Evolutionary conservation across 1,284 basidiomycete species (phyloP), one percentile per base, ranked within the genome.

Genomic region (Ceratobasidium sp.): DNA sequence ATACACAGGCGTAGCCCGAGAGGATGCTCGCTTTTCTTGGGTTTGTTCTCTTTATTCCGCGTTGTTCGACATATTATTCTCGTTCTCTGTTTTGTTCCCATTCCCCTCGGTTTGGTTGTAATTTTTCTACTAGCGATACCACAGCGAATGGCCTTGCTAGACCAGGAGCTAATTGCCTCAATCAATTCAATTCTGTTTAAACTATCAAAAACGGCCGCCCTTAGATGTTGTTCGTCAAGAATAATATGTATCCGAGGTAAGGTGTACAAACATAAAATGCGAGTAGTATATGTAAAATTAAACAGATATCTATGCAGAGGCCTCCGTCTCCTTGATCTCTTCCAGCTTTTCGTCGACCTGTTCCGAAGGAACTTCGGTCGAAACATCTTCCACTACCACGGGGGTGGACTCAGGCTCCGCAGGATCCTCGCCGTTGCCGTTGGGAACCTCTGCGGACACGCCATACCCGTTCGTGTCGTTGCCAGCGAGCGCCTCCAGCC

Each of bases 321-420:
- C 77, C 71, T 79, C 79, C 54, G 73, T 79, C 53, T 80, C 85
- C 74, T 84, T 78, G 33, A 84, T 83, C 61, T 75, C 81, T 76
- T 85, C 85, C 40, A 86, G 78, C 76, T 85, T 83, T 64, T 84
- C 83, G 33, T 81, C 83, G 25, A 85, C 83, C 46, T 82, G 82
- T 44, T 83, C 83, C 36, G 81, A 80, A 4, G 83, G 78, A 3
- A 79, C 80, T 42, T 79, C 80, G 42, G 76, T 75, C 7, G 77
- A 77, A 0, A 80, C 76, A 14, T 75, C 73, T 36, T 78, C 78
- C 4, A 75, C 76, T 44, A 78, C 80, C 58, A 81, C 79, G 12
- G 85, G 83, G 7, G 85, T 84, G 0, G 84, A 77, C 2, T 80
- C 79, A 58, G 85, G 82, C 72, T 88, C 87, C 25, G 82, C 76